Conservation (phyloP, 331 rosid species). For the Erythrophleum ivorense region DNA sequence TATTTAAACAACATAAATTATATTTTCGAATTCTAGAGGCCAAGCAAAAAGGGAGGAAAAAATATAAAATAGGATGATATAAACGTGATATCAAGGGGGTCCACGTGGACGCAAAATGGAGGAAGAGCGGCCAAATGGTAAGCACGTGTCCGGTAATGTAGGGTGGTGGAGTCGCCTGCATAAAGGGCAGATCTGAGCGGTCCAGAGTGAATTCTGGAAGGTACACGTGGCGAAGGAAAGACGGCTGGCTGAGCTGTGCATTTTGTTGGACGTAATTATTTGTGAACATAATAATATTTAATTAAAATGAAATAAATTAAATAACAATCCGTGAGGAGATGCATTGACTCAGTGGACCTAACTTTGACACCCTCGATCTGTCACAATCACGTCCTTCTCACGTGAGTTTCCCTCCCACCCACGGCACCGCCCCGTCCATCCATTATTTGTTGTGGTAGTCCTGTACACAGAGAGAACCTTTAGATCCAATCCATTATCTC, state of each 20-base stretch:
- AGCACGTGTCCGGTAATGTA: conserved; percentile 47
- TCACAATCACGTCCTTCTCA: conserved; percentile 63
- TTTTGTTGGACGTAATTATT: neutral
- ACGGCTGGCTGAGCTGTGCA: conserved; percentile 5
- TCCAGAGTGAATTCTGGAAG: neutral
- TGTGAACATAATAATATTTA: neutral
- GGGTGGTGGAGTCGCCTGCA: conserved; percentile 21
- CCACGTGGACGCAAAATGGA: conserved; percentile 41
- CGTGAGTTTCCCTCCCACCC: conserved; percentile 56
- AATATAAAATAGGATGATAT: neutral
- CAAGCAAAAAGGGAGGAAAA: conserved; percentile 11
- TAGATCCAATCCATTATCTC: neutral
- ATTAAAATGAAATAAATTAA: neutral
- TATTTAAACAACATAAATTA: no score
- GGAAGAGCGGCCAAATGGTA: neutral
- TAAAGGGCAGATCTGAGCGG: conserved; percentile 19
- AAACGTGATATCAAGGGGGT: conserved; percentile 28
- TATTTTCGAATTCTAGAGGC: neutral
- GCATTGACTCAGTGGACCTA: conserved; percentile 23
- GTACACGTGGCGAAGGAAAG: conserved; percentile 41
- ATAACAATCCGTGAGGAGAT: neutral
- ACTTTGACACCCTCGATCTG: neutral
- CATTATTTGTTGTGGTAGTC: neutral
- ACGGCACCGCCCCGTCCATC: conserved; percentile 62
- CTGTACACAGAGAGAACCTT: neutral